phyloP scores from a whole-genome alignment of 164 flowering plant species.

The Vitis labrusca region DNA sequence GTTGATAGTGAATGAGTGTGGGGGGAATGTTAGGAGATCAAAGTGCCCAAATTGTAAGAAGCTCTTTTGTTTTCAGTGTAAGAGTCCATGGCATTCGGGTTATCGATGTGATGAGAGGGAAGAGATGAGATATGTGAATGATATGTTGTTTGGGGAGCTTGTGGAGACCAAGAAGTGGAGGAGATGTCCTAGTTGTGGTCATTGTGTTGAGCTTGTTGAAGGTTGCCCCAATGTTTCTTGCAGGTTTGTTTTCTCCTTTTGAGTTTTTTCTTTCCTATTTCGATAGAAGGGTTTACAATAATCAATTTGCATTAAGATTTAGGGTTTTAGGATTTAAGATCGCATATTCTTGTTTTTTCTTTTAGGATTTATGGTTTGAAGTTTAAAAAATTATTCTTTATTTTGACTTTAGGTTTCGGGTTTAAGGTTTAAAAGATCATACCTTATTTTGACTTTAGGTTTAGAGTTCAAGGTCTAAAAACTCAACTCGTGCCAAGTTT shows the following conservation, averaged over 20 bases:
- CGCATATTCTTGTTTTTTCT: no score
- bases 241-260: conserved; percentile 9
- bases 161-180: conserved; percentile 7
- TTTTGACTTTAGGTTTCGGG: no score
- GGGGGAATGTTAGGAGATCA: background rate
- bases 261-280: background rate
- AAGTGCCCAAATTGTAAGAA: conserved; percentile 19
- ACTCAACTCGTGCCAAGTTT: no score
- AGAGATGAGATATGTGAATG: conserved; percentile 6
- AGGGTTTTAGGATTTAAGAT: no score
- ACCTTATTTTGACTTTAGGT: no score
- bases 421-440: no score
- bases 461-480: no score
- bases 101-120: conserved; percentile 13
- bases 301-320: no score
- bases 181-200: conserved; percentile 19
- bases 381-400: no score
- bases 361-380: no score
- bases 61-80: conserved; percentile 20
- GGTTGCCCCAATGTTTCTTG: conserved; percentile 18
- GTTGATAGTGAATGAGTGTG: conserved; percentile 22
- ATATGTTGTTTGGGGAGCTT: conserved; percentile 11
- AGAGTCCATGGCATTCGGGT: conserved; percentile 19
- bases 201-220: background rate
- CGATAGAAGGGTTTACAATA: background rate